Conservation (phyloP, 2,329 filamentous ascomycete species). For the Epichloe gansuensis region DNA sequence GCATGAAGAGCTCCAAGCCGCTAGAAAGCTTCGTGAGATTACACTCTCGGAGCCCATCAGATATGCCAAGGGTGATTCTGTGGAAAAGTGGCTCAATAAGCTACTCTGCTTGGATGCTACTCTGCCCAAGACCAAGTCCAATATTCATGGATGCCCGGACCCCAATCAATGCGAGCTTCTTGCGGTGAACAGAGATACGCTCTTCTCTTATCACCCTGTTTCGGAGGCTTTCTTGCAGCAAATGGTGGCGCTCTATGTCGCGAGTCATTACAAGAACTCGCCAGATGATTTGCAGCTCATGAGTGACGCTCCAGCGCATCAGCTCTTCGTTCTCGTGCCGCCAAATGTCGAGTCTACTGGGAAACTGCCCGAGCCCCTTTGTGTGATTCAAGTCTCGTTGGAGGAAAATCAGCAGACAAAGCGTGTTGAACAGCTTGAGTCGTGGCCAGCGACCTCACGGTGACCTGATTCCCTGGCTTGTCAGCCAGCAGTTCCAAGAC, state of each 20-base stretch:
- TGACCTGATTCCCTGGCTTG: conserved; percentile 93
- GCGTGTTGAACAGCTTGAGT: conserved; percentile 79
- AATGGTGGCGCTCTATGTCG: conserved; percentile 96
- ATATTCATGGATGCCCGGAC: conserved; percentile 71
- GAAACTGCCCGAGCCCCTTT: conserved; percentile 81
- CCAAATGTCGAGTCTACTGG: conserved; percentile 67
- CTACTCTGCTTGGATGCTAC: conserved; percentile 90
- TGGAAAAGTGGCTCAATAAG: conserved; percentile 94
- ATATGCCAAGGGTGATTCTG: conserved; percentile 79
- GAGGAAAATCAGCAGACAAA: conserved; percentile 93
- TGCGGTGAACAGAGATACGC: conserved; percentile 88
- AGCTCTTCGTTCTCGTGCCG: conserved; percentile 86
- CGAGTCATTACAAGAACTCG: conserved; percentile 95
- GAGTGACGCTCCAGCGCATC: conserved; percentile 94
- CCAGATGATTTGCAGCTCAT: conserved; percentile 97
- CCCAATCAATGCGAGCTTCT: conserved; percentile 85
- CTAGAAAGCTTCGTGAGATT: conserved; percentile 78
- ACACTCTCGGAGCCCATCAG: conserved; percentile 88
- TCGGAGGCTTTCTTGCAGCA: conserved; percentile 96
- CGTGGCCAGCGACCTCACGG: conserved; percentile 81
- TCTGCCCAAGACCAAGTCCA: conserved; percentile 62
- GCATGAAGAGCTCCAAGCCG: conserved; percentile 48
- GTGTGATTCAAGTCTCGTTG: conserved; percentile 85
- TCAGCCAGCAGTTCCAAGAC: conserved; percentile 96
- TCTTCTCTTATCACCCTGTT: conserved; percentile 96